These are phyloP conservation scores for Fusarium stilboides DNA, from an alignment of 2,329 filamentous ascomycete genomes.

Conservation along the genomic window DNA sequence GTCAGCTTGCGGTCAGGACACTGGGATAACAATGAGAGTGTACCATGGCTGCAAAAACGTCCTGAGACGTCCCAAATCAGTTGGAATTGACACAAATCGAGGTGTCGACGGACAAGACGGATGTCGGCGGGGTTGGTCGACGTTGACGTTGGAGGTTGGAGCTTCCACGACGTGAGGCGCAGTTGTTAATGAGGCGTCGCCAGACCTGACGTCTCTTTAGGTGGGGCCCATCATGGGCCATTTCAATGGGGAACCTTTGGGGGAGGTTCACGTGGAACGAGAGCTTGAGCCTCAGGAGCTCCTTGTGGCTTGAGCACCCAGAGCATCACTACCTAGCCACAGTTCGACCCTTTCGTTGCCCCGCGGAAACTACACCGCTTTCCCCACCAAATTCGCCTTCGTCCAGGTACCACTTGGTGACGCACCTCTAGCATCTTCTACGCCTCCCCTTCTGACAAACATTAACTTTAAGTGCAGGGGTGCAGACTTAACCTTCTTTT, in stretches of 20 bases:
- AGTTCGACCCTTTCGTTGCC: slow-evolving; percentile 18
- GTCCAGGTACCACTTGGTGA: slow-evolving; percentile 55
- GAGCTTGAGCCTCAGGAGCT: slow-evolving; percentile 34
- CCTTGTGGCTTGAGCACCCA: slow-evolving; percentile 21
- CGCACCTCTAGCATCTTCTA: slow-evolving; percentile 48
- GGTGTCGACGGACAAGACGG: slow-evolving; percentile 33
- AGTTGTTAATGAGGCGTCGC: slow-evolving; percentile 44
- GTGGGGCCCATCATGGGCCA: slow-evolving; percentile 47
- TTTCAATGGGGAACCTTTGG: slow-evolving; percentile 11
- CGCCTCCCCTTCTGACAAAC: slow-evolving; percentile 15
- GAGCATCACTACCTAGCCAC: slow-evolving; percentile 38
- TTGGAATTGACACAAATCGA: slow-evolving; percentile 24
- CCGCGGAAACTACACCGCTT: slow-evolving; percentile 47
- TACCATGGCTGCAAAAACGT: slow-evolving; percentile 43
- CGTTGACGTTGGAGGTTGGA: slow-evolving; percentile 50
- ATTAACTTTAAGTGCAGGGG: slow-evolving; percentile 7
- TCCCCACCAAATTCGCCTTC: slow-evolving; percentile 46
- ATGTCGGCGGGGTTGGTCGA: slow-evolving; percentile 48
- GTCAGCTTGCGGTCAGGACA: slow-evolving; percentile 36
- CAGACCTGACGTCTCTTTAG: slow-evolving; percentile 53
- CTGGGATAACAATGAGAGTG: neutral
- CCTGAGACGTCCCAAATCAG: slow-evolving; percentile 21
- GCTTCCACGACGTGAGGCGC: slow-evolving; percentile 43
- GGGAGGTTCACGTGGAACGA: slow-evolving; percentile 27
- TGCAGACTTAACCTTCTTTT: slow-evolving; percentile 1